Percentiles rank a stretch among this genome's conserved stretches.
phyloP scores from a whole-genome alignment of 2,329 filamentous ascomycete genomes.

The Diplodia mutila region DNA sequence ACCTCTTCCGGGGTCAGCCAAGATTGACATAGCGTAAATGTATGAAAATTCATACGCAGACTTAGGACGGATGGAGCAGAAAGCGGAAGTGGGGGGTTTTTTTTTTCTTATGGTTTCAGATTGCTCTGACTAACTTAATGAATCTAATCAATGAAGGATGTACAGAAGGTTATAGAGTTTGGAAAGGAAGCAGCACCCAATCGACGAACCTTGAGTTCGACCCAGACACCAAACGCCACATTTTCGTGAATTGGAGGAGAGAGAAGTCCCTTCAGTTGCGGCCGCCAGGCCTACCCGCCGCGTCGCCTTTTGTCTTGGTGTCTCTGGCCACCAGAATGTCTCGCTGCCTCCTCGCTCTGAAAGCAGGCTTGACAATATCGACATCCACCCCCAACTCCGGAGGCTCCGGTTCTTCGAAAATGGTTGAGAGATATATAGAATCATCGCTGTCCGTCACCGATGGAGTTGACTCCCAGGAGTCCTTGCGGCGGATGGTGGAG shows the following conservation, averaged over 20 bases:
- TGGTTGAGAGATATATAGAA: conserved; percentile 6
- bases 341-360: neutral
- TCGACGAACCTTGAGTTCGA: neutral
- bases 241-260: neutral
- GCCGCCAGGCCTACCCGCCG: neutral
- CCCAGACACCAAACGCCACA: neutral
- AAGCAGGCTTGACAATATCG: neutral
- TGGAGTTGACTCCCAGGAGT: neutral
- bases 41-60: neutral
- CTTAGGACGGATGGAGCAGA: neutral
- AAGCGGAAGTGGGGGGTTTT: neutral
- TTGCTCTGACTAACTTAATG: neutral
- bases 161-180: neutral
- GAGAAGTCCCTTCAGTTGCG: neutral
- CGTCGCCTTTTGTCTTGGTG: neutral
- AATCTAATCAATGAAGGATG: neutral
- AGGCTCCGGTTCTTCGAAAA: conserved; percentile 1
- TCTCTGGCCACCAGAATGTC: neutral
- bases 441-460: neutral
- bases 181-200: neutral
- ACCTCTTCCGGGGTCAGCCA: neutral
- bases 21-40: neutral
- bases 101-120: neutral
- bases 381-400: neutral
- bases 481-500: neutral